Evolutionary conservation across 2,329 filamentous ascomycete genomes (phyloP).

Genomic region (Plenodomus biglobosus): DNA sequence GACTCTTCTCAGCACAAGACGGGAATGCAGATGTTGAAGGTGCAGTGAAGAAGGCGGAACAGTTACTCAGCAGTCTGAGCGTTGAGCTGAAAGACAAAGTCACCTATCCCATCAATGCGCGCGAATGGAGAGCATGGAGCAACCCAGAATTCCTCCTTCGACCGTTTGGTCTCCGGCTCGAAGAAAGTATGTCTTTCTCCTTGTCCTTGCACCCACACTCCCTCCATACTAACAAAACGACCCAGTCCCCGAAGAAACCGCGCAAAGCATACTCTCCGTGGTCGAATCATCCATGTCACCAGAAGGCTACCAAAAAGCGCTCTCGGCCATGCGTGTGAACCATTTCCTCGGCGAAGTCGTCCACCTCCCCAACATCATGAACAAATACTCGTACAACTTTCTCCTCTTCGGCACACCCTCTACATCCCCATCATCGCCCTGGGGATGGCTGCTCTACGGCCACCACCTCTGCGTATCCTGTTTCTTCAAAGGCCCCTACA

Average conservation of each 20-base stretch:
- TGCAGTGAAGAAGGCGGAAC: constrained; percentile 57
- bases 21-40: constrained; percentile 61
- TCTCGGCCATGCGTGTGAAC: constrained; percentile 72
- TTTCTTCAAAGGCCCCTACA: constrained; percentile 65
- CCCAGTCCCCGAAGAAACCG: constrained; percentile 32
- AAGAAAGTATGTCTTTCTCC: constrained; percentile 51
- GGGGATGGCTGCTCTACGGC: constrained; percentile 76
- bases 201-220: neutral
- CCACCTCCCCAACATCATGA: constrained; percentile 63
- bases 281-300: constrained; percentile 63
- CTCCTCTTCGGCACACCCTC: constrained; percentile 68
- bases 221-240: neutral
- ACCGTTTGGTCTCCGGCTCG: constrained; percentile 69
- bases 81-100: constrained; percentile 54
- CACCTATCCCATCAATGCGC: constrained; percentile 65
- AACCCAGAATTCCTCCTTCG: constrained; percentile 74
- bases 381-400: constrained; percentile 76
- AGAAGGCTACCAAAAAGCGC: constrained; percentile 70
- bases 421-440: constrained; percentile 53
- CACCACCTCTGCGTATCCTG: constrained; percentile 76
- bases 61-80: constrained; percentile 52
- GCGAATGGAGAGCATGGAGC: constrained; percentile 70
- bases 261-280: constrained; percentile 55
- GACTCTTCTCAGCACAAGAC: constrained; percentile 62
- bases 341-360: constrained; percentile 72